Conservation (phyloP, 2,329 filamentous ascomycete genomes). For the Dothideomycetes sp. region DNA sequence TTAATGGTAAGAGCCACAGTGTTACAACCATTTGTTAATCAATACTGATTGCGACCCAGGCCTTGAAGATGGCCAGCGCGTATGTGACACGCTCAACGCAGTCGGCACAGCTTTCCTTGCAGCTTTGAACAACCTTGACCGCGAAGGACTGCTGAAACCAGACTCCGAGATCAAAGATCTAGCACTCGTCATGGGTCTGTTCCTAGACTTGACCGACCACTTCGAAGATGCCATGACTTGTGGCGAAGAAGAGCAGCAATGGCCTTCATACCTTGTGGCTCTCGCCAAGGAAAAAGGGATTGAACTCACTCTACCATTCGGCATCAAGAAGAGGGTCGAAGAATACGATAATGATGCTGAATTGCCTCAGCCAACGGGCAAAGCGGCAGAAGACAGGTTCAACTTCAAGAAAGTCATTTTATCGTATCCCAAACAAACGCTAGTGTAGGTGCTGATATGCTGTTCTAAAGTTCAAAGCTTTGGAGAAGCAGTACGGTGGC, state of each 20-base stretch:
- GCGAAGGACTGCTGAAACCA: neutral
- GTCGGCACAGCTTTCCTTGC: neutral
- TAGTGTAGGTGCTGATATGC: too few species aligned
- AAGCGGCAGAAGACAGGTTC: neutral
- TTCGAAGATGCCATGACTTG: neutral
- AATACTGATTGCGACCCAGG: too few species aligned
- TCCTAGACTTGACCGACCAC: neutral
- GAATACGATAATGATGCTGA: neutral
- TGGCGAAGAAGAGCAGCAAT: neutral
- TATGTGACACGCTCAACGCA: neutral
- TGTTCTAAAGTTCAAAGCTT: neutral
- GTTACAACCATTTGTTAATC: too few species aligned
- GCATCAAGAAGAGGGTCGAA: neutral
- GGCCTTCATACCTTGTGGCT: neutral
- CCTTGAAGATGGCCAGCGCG: neutral
- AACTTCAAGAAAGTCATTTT: neutral
- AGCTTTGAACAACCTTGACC: neutral
- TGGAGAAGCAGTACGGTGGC: neutral
- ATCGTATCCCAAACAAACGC: neutral
- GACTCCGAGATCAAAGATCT: neutral
- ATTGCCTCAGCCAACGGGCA: too few species aligned
- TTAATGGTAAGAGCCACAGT: neutral
- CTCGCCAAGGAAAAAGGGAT: neutral
- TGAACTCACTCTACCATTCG: neutral
- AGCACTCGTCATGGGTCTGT: neutral